Percentiles rank a stretch among this genome's conserved stretches.
Conservation (phyloP, 2,329 filamentous ascomycete species). For the Ophiobolus disseminans region DNA sequence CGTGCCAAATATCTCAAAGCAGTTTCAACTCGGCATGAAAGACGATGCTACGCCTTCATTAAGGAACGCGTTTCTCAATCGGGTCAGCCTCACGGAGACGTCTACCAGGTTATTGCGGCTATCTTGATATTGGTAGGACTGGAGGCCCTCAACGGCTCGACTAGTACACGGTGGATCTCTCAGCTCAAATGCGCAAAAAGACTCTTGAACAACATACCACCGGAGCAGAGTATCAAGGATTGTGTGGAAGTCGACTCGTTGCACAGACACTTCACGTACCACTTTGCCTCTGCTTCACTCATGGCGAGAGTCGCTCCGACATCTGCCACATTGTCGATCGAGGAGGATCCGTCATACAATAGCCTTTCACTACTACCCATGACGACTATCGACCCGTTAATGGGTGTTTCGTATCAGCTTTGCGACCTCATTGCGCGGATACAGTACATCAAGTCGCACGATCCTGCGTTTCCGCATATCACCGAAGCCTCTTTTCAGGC, state of each 20-base stretch:
- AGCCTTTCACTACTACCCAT: conserved; percentile 26
- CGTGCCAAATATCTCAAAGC: conserved; percentile 38
- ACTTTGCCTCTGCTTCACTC: conserved; percentile 45
- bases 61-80: conserved; percentile 35
- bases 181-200: conserved; percentile 43
- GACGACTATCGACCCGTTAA: conserved; percentile 45
- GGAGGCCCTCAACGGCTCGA: conserved; percentile 45
- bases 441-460: conserved; percentile 41
- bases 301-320: conserved; percentile 39
- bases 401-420: conserved; percentile 46
- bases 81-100: conserved; percentile 34
- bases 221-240: conserved; percentile 30
- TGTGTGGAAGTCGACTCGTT: conserved; percentile 44
- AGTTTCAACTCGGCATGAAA: conserved; percentile 41
- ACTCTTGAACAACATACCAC: conserved; percentile 35
- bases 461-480: conserved; percentile 42
- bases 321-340: conserved; percentile 17
- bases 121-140: conserved; percentile 44
- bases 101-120: conserved; percentile 44
- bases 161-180: conserved; percentile 45
- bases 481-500: conserved; percentile 43
- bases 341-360: conserved; percentile 28
- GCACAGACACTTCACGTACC: conserved; percentile 47
- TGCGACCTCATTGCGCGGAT: conserved; percentile 45
- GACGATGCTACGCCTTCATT: conserved; percentile 43